Conservation (phyloP, 495 filamentous ascomycete species). For the Glonium stellatum region DNA sequence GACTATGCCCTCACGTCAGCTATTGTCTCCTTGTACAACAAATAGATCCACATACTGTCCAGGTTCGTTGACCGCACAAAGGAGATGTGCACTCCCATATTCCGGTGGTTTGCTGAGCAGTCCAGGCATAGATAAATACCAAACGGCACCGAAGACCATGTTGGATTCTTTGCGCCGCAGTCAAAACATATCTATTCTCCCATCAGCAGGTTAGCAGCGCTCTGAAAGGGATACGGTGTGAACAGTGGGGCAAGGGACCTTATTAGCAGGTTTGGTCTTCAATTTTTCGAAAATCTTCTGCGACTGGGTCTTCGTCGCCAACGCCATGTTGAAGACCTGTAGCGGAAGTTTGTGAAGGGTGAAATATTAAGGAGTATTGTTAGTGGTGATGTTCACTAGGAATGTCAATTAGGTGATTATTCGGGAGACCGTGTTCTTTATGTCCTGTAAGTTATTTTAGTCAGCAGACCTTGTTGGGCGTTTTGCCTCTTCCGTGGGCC, state of each 20-base stretch:
- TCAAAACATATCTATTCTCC: slow-evolving; percentile 71
- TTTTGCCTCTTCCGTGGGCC: not conserved
- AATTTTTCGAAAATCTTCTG: slow-evolving; percentile 98
- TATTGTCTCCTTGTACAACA: not conserved
- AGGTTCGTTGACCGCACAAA: slow-evolving; percentile 98
- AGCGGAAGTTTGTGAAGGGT: slow-evolving; percentile 5
- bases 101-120: slow-evolving; percentile 59
- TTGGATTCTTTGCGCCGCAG: slow-evolving; percentile 92
- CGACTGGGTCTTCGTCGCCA: slow-evolving; percentile 87
- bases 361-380: slow-evolving; percentile 15
- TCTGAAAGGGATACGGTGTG: slow-evolving; percentile 9
- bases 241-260: slow-evolving; percentile 47
- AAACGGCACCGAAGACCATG: slow-evolving; percentile 95
- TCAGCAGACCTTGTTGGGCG: too few species aligned
- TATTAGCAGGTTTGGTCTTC: slow-evolving; percentile 88
- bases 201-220: not conserved
- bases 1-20: slow-evolving; percentile 49
- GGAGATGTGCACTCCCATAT: slow-evolving; percentile 60
- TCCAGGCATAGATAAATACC: slow-evolving; percentile 98
- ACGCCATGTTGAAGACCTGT: slow-evolving; percentile 52
- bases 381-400: not conserved
- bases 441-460: too few species aligned
- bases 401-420: not conserved
- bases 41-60: slow-evolving; percentile 66
- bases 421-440: too few species aligned